Percentiles rank a stretch among this genome's conserved stretches.
These are phyloP conservation scores for Solanum tacnaense DNA, from an alignment of 257 asterid genomes.

Conservation along the genomic window DNA sequence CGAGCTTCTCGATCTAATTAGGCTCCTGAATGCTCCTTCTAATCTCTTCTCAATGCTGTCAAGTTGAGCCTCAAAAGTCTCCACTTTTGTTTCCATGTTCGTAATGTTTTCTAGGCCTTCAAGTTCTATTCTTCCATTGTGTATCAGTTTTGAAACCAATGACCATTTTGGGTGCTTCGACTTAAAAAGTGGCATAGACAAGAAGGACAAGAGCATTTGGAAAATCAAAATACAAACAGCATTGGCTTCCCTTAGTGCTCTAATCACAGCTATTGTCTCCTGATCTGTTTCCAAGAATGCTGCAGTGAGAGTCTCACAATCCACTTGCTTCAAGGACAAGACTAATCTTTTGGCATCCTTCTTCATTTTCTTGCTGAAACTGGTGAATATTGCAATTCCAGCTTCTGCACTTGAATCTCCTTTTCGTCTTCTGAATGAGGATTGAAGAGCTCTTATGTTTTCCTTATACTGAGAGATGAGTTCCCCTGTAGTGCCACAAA, in stretches of 20 bases:
- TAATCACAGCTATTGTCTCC: conserved; percentile 15
- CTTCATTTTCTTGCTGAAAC: conserved; percentile 12
- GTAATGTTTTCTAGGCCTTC: conserved; percentile 3
- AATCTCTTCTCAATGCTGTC: background rate
- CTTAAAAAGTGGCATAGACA: conserved; percentile 12
- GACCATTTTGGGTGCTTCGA: conserved; percentile 20
- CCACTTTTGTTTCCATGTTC: background rate
- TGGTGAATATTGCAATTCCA: background rate
- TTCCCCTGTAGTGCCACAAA: conserved; percentile 12
- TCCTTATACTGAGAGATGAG: conserved; percentile 4
- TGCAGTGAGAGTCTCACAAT: background rate
- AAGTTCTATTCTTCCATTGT: conserved; percentile 7
- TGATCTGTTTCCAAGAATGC: conserved; percentile 12
- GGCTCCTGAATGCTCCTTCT: background rate
- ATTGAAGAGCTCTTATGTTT: conserved; percentile 12
- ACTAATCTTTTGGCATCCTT: conserved; percentile 2
- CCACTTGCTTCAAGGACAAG: conserved; percentile 6
- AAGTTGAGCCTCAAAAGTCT: conserved; percentile 10
- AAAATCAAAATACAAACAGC: conserved; percentile 6
- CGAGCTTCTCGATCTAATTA: background rate
- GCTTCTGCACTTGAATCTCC: conserved; percentile 5
- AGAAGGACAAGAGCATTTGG: conserved; percentile 3
- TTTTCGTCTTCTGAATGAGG: conserved; percentile 20
- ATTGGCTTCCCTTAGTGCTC: conserved; percentile 17
- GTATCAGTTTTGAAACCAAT: conserved; percentile 16